A percentile compares a stretch with the other conserved stretches of the same genome.
Evolutionary conservation across 1,284 basidiomycete species (phyloP).

Genomic region (Melampsora larici-populina): DNA sequence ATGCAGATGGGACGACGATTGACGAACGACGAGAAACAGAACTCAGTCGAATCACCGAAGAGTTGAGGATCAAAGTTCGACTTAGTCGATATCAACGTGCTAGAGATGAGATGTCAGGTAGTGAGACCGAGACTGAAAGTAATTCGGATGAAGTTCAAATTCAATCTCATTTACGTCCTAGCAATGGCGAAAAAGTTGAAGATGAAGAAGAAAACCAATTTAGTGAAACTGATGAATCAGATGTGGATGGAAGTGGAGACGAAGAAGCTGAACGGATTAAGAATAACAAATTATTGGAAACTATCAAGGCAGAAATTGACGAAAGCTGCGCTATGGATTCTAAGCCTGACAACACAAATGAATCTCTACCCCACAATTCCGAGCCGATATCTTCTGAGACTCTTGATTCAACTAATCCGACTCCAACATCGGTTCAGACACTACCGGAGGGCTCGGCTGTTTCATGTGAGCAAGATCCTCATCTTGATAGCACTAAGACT

Average conservation of each 20-base stretch:
- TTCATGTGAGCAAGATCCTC: too few species aligned
- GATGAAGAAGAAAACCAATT: not conserved
- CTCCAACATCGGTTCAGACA: not conserved
- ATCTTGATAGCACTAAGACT: not conserved
- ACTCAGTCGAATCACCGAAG: slow-evolving; percentile 26
- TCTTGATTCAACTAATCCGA: not conserved
- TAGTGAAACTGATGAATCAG: slow-evolving; percentile 5
- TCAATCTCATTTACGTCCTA: not conserved
- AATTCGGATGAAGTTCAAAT: not conserved
- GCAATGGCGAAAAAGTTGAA: not conserved
- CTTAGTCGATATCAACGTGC: slow-evolving; percentile 28
- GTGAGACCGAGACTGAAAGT: slow-evolving; percentile 17
- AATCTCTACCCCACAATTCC: not conserved
- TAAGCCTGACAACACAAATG: not conserved
- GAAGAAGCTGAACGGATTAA: slow-evolving; percentile 28
- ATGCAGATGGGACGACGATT: not conserved
- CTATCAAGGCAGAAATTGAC: slow-evolving; percentile 35
- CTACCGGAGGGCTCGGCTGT: too few species aligned
- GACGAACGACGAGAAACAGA: slow-evolving; percentile 17
- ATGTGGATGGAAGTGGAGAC: slow-evolving; percentile 40
- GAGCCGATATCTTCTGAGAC: not conserved
- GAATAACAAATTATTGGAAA: slow-evolving; percentile 21
- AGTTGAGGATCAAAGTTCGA: slow-evolving; percentile 27
- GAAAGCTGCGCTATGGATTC: not conserved
- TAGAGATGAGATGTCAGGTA: slow-evolving; percentile 26